These are phyloP conservation scores for Didymella pomorum DNA, from an alignment of 2,329 filamentous ascomycete genomes.

Conservation along the genomic window DNA sequence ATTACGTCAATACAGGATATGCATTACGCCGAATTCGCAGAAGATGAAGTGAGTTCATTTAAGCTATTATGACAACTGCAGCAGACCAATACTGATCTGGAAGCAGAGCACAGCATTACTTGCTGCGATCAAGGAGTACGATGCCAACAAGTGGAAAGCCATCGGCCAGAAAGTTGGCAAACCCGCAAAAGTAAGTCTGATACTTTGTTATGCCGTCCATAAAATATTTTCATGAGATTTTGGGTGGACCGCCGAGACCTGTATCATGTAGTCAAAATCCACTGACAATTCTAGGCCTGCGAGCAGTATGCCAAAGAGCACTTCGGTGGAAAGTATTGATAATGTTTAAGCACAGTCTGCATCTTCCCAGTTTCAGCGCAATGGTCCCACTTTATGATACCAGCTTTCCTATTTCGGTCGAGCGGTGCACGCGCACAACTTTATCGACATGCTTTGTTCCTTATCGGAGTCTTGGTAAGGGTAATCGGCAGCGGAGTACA, in stretches of 20 bases:
- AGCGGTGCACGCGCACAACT: constrained; percentile 43
- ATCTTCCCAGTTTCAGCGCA: constrained; percentile 46
- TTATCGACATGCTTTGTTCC: constrained; percentile 42
- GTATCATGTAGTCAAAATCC: constrained; percentile 10
- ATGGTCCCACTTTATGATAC: constrained; percentile 48
- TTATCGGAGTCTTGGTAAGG: constrained; percentile 35
- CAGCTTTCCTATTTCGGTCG: constrained; percentile 44
- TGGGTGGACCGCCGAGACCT: neutral
- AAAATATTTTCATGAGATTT: neutral
- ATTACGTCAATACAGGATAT: constrained; percentile 74
- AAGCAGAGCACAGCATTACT: constrained; percentile 77
- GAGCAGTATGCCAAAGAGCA: constrained; percentile 97
- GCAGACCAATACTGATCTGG: constrained; percentile 37
- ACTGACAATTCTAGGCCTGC: constrained; percentile 67
- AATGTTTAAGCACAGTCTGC: constrained; percentile 52
- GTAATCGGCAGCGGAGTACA: constrained; percentile 37
- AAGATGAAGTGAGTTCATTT: constrained; percentile 78
- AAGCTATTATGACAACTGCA: constrained; percentile 10
- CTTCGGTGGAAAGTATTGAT: constrained; percentile 67
- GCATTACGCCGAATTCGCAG: constrained; percentile 98
- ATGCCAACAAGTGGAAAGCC: constrained; percentile 97
- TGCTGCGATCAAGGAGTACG: constrained; percentile 97
- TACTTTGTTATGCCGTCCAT: constrained; percentile 8
- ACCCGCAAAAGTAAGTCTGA: constrained; percentile 79
- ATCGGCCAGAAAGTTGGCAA: constrained; percentile 98